Evolutionary conservation across 2,329 filamentous ascomycete species (phyloP).

Genomic region (Mariannaea elegans): DNA sequence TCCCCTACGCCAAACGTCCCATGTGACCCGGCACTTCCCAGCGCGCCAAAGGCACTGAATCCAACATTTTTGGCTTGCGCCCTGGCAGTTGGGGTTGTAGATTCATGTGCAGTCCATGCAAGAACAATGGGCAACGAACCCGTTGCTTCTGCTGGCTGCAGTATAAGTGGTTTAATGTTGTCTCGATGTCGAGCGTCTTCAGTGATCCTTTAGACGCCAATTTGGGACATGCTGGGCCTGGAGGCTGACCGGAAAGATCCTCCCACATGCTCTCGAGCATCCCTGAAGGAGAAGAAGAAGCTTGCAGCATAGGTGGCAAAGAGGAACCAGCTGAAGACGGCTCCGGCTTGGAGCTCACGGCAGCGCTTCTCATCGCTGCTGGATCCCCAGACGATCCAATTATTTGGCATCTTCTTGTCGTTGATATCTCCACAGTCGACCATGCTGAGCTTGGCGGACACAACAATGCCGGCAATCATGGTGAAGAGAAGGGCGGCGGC

Average conservation of each 20-base stretch:
- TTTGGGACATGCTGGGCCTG: slow-evolving; percentile 65
- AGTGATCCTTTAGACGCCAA: slow-evolving; percentile 52
- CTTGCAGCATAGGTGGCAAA: slow-evolving; percentile 69
- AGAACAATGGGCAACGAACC: neutral
- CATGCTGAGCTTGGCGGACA: slow-evolving; percentile 73
- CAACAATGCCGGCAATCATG: slow-evolving; percentile 74
- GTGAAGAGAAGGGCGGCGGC: slow-evolving; percentile 70
- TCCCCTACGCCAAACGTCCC: slow-evolving; percentile 17
- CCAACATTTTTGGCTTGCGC: slow-evolving; percentile 6
- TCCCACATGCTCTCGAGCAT: slow-evolving; percentile 56
- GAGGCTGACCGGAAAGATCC: slow-evolving; percentile 53
- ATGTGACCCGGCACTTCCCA: slow-evolving; percentile 3
- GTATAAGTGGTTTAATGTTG: neutral
- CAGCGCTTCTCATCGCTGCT: slow-evolving; percentile 70
- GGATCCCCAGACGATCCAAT: slow-evolving; percentile 72
- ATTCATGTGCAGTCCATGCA: slow-evolving; percentile 3
- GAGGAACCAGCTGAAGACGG: slow-evolving; percentile 83
- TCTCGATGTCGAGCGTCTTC: neutral
- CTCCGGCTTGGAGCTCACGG: slow-evolving; percentile 77
- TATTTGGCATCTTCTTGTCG: slow-evolving; percentile 44
- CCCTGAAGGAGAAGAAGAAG: slow-evolving; percentile 63
- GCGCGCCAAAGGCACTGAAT: slow-evolving; percentile 10
- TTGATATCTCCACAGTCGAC: slow-evolving; percentile 71
- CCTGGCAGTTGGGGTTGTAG: neutral
- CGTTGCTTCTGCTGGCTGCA: neutral